These are phyloP conservation scores for Termitomyces sp. DNA, from an alignment of 768 basidiomycete species.

Conservation along the genomic window DNA sequence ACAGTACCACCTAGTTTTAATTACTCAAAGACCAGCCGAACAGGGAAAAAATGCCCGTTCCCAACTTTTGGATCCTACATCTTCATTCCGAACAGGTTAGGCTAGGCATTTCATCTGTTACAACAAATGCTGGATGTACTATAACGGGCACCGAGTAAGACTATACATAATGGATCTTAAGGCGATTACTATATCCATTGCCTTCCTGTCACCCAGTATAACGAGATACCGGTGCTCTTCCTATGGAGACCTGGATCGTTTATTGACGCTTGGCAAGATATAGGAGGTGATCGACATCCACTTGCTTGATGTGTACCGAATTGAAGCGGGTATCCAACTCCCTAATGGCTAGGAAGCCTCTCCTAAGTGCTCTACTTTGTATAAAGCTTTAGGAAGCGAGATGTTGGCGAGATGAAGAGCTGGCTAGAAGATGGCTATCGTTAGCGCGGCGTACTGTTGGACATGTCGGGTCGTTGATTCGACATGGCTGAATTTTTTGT, in stretches of 20 bases:
- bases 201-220: background rate
- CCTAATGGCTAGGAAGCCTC: background rate
- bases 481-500: background rate
- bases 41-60: background rate
- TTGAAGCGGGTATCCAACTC: background rate
- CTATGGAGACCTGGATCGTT: background rate
- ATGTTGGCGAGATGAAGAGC: background rate
- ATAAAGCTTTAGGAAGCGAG: background rate
- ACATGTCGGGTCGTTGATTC: background rate
- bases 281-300: background rate
- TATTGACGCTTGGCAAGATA: background rate
- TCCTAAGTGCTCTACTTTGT: background rate
- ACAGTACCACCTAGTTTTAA: background rate
- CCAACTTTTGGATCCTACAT: background rate
- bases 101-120: background rate
- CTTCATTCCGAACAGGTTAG: background rate
- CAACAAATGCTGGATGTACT: background rate
- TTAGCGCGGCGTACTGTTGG: background rate
- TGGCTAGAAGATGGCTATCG: background rate
- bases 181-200: background rate
- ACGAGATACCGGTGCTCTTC: background rate
- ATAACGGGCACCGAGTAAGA: background rate
- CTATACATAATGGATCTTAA: background rate
- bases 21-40: background rate
- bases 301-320: background rate